Evolutionary conservation across 2,329 filamentous ascomycete species (phyloP).

Genomic region (Aschersonia sp.): DNA sequence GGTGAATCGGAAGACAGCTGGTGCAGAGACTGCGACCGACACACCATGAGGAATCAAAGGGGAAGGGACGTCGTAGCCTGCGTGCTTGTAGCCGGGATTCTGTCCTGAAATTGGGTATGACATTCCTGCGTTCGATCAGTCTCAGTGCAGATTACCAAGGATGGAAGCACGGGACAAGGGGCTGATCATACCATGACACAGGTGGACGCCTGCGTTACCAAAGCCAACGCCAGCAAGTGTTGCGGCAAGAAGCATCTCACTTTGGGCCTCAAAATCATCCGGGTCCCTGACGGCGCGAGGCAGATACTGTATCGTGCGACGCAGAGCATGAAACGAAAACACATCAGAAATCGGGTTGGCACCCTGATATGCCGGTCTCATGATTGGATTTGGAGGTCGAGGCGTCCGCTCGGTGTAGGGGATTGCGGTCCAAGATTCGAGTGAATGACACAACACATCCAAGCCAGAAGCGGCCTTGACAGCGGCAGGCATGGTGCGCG

Average conservation of each 20-base stretch:
- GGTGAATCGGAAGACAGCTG: conserved; percentile 89
- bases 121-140: conserved; percentile 46
- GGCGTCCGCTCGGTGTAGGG: conserved; percentile 79
- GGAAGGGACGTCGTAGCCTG: conserved; percentile 63
- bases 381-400: conserved; percentile 74
- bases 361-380: conserved; percentile 87
- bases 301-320: conserved; percentile 78
- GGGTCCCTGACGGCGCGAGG: conserved; percentile 77
- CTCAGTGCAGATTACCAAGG: neutral
- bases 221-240: conserved; percentile 93
- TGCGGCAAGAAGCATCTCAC: conserved; percentile 86
- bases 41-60: conserved; percentile 93
- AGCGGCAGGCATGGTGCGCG: conserved; percentile 84
- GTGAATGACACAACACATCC: conserved; percentile 86
- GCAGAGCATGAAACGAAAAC: conserved; percentile 78
- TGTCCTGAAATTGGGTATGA: conserved; percentile 94
- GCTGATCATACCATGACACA: conserved; percentile 38
- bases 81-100: conserved; percentile 77
- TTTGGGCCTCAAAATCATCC: conserved; percentile 84
- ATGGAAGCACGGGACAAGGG: neutral
- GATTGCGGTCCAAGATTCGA: conserved; percentile 97
- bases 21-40: conserved; percentile 83
- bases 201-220: conserved; percentile 91
- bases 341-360: conserved; percentile 97
- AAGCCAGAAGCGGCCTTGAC: conserved; percentile 86